phyloP scores from a whole-genome alignment of 208 protist species.

The Vickermania ingenoplastis region DNA sequence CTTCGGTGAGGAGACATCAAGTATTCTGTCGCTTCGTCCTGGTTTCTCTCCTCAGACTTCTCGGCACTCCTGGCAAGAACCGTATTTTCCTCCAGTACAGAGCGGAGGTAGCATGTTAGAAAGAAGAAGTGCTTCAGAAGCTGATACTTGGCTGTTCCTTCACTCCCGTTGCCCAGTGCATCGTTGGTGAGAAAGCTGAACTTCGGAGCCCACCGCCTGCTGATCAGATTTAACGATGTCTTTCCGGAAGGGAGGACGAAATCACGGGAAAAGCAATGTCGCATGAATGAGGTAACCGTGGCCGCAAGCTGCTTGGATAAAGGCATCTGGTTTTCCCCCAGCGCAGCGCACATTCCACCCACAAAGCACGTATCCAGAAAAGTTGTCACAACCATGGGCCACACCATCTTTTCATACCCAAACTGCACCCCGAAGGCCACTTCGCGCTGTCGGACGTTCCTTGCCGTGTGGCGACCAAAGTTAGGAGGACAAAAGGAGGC shows the following conservation, averaged over 20 bases:
- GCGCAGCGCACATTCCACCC: not conserved
- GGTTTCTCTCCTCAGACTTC: not conserved
- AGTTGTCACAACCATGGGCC: not conserved
- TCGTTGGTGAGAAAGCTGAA: not conserved
- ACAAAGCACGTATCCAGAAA: conserved; percentile 1
- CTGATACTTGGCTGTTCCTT: not conserved
- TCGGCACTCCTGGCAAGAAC: not conserved
- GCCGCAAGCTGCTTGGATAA: not conserved
- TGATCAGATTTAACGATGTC: not conserved
- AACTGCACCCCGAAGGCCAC: not conserved
- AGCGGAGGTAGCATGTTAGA: not conserved
- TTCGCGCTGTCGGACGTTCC: not conserved
- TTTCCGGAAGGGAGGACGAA: not conserved
- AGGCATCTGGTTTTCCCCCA: not conserved
- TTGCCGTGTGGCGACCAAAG: not conserved
- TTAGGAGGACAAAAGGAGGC: not conserved
- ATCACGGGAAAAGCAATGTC: not conserved
- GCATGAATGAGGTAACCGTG: not conserved
- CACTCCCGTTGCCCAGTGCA: not conserved
- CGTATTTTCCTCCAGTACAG: not conserved
- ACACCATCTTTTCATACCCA: not conserved
- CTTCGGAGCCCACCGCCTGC: not conserved
- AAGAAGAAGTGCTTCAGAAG: not conserved
- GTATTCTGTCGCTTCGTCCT: not conserved
- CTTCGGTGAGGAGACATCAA: not conserved